Percentiles rank a stretch among this genome's conserved stretches.
Evolutionary conservation across 1,284 basidiomycete genomes (phyloP).

Genomic region (Rhizoctonia solani): DNA sequence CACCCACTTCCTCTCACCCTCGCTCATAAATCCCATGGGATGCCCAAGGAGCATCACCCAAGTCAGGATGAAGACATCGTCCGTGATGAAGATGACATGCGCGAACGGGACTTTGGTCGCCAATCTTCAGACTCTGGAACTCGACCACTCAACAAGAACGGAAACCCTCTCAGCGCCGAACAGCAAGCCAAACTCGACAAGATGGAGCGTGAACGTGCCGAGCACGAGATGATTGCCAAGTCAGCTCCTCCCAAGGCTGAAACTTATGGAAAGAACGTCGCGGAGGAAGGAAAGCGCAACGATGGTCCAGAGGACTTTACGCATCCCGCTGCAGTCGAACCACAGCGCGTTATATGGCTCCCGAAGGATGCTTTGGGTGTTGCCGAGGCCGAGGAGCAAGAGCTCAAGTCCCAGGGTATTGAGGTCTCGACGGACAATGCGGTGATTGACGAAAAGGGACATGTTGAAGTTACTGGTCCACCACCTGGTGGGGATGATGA

Average conservation of each 20-base stretch:
- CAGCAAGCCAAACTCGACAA: slow-evolving; percentile 30
- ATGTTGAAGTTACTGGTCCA: slow-evolving; percentile 58
- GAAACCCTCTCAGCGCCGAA: slow-evolving; percentile 16
- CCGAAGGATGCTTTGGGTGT: slow-evolving; percentile 72
- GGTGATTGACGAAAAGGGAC: slow-evolving; percentile 67
- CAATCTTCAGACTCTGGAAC: slow-evolving; percentile 16
- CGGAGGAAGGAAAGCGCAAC: slow-evolving; percentile 32
- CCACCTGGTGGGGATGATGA: slow-evolving; percentile 42
- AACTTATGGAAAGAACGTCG: slow-evolving; percentile 2
- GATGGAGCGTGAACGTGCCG: slow-evolving; percentile 21
- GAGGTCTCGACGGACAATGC: slow-evolving; percentile 60
- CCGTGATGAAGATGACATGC: slow-evolving; percentile 39
- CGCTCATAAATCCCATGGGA: slow-evolving; percentile 62
- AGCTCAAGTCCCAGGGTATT: slow-evolving; percentile 62
- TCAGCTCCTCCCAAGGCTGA: not conserved
- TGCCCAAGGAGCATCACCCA: slow-evolving; percentile 44
- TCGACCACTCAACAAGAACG: slow-evolving; percentile 8
- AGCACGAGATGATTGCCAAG: slow-evolving; percentile 29
- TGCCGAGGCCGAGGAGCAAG: slow-evolving; percentile 63
- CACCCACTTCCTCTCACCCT: slow-evolving; percentile 72
- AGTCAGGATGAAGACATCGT: slow-evolving; percentile 43
- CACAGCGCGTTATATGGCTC: slow-evolving; percentile 80
- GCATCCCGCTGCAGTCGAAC: slow-evolving; percentile 76
- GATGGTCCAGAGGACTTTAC: slow-evolving; percentile 61
- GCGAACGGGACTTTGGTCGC: slow-evolving; percentile 21